Conservation (phyloP, 768 basidiomycete genomes). For the Pulveroboletus sp. region DNA sequence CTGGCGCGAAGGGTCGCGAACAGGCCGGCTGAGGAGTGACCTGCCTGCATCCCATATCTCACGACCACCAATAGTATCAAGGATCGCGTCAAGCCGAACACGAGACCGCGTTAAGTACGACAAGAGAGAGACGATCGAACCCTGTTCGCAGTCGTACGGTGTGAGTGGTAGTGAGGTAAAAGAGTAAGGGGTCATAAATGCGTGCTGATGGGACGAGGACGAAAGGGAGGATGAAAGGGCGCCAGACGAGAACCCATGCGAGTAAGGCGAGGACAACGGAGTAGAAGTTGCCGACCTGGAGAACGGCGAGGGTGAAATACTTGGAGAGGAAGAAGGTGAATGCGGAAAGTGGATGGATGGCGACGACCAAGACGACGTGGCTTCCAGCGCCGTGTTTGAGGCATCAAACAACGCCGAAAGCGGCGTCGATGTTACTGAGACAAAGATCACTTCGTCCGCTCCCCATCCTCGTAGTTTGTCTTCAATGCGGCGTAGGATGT, state of each 20-base stretch:
- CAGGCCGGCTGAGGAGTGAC: conserved; percentile 47
- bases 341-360: conserved; percentile 24
- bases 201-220: conserved; percentile 23
- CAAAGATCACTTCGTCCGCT: conserved; percentile 76
- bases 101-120: conserved; percentile 27
- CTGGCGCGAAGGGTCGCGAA: conserved; percentile 28
- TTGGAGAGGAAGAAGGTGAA: conserved; percentile 31
- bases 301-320: conserved; percentile 33
- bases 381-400: conserved; percentile 19
- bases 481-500: conserved; percentile 46
- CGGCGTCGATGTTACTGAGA: conserved; percentile 22
- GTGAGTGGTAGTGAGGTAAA: conserved; percentile 29
- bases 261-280: conserved; percentile 31
- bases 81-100: conserved; percentile 65
- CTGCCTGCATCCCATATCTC: conserved; percentile 76
- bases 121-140: conserved; percentile 24
- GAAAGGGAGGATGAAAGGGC: conserved; percentile 25
- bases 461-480: conserved; percentile 64
- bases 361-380: conserved; percentile 20
- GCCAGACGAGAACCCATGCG: conserved; percentile 21
- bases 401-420: conserved; percentile 22
- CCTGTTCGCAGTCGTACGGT: conserved; percentile 26
- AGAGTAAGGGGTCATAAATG: conserved; percentile 29
- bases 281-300: conserved; percentile 30
- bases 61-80: conserved; percentile 82